phyloP scores from a whole-genome alignment of 768 basidiomycete species.

The Panaeolus papilionaceus region DNA sequence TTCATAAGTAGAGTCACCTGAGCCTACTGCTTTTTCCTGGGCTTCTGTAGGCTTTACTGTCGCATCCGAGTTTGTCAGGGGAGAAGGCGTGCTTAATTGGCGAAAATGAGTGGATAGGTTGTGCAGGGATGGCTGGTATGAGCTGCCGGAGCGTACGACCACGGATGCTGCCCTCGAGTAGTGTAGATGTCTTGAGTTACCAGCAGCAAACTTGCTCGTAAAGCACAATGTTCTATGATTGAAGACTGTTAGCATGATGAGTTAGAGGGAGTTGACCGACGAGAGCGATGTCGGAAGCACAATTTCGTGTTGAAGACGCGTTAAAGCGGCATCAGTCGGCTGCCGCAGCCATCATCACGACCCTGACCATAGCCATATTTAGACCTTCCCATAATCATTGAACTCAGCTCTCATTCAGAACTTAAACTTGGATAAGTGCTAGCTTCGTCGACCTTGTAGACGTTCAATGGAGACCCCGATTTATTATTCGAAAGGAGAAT shows the following conservation, averaged over 20 bases:
- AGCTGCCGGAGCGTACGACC: neutral
- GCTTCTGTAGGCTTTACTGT: constrained; percentile 14
- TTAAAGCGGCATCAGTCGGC: neutral
- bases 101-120: neutral
- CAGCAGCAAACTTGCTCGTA: neutral
- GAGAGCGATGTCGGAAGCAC: neutral
- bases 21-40: neutral
- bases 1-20: constrained; percentile 49
- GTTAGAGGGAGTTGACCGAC: neutral
- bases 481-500: constrained; percentile 83
- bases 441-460: neutral
- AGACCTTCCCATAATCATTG: neutral
- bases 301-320: constrained; percentile 1
- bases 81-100: neutral
- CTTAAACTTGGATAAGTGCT: neutral
- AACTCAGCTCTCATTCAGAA: neutral
- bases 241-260: constrained; percentile 4
- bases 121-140: neutral
- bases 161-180: constrained; percentile 3
- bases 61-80: neutral
- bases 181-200: constrained; percentile 11
- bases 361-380: constrained; percentile 1
- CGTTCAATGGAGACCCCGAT: constrained; percentile 72
- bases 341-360: constrained; percentile 4
- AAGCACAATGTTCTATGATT: neutral